Conservation (phyloP, 768 basidiomycete species). For the Cantharellus anzutake region DNA sequence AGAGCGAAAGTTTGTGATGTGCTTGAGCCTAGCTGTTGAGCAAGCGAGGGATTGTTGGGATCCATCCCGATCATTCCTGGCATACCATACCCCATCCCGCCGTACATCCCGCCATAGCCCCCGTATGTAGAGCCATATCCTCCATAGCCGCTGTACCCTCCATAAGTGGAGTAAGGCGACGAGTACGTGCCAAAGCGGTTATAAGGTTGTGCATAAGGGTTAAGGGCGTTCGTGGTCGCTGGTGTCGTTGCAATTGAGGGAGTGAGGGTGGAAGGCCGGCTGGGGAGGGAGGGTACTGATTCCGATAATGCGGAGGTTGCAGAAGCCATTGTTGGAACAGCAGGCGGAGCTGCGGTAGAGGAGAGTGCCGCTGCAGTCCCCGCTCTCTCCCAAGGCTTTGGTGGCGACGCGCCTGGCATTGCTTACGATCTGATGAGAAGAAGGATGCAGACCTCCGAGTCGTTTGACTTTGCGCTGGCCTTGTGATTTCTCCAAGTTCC, state of each 20-base stretch:
- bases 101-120: conserved; percentile 21
- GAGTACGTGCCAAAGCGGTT: conserved; percentile 6
- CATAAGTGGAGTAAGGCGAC: conserved; percentile 24
- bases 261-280: conserved; percentile 4
- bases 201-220: not conserved
- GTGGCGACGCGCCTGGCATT: conserved; percentile 31
- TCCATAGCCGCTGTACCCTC: conserved; percentile 20
- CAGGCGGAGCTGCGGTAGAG: conserved; percentile 11
- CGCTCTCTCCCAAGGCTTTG: conserved; percentile 75
- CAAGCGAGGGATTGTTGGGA: conserved; percentile 43
- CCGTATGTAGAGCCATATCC: conserved; percentile 25
- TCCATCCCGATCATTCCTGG: conserved; percentile 18
- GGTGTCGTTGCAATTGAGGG: conserved; percentile 10
- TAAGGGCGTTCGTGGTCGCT: conserved; percentile 6
- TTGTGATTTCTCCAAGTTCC: too few species aligned
- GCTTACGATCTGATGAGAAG: not conserved
- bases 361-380: conserved; percentile 22
- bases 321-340: conserved; percentile 13
- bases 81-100: conserved; percentile 23
- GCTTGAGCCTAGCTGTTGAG: conserved; percentile 72
- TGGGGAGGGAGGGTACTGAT: conserved; percentile 8
- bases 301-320: conserved; percentile 10
- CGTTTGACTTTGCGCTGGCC: too few species aligned
- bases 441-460: too few species aligned
- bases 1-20: conserved; percentile 88